Conservation (phyloP, 1,139 yeast genomes). For the Arxiozyma slooffiae region DNA sequence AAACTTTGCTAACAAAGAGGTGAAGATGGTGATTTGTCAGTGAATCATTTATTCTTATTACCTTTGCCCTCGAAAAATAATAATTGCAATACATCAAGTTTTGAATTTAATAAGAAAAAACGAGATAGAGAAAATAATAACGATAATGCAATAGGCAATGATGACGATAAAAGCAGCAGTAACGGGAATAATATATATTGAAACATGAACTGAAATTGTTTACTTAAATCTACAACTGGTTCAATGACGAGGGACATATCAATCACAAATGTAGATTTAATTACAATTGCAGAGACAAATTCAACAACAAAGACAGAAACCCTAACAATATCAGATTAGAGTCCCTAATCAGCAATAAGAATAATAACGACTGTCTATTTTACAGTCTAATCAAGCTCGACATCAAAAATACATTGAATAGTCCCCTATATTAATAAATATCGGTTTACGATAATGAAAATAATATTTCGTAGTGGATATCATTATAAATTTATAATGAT, state of each 20-base stretch:
- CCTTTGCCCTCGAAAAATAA: not conserved
- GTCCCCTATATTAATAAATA: not conserved
- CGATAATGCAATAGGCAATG: constrained; percentile 2
- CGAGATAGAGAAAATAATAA: constrained; percentile 1
- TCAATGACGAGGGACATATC: constrained; percentile 3
- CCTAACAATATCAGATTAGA: not conserved
- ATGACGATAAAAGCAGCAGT: constrained; percentile 8
- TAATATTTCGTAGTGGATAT: not conserved
- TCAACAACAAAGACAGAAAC: constrained; percentile 2
- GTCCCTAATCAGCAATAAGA: not conserved
- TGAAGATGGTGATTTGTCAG: constrained; percentile 16
- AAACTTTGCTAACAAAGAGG: constrained; percentile 26
- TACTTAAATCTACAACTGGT: constrained; percentile 2
- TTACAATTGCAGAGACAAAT: constrained; percentile 2
- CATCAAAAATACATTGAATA: not conserved
- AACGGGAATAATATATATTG: not conserved
- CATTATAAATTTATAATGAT: not conserved
- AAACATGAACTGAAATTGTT: not conserved
- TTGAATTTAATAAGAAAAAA: not conserved
- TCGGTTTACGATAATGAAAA: not conserved
- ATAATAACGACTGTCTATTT: not conserved
- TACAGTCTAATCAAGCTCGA: not conserved
- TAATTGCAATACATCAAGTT: not conserved
- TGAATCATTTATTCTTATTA: constrained; percentile 14
- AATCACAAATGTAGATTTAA: not conserved